Percentiles rank a stretch among this genome's conserved stretches.
Evolutionary conservation across 23 red algal species (phyloP).

Genomic region (Gracilaria gracilis): DNA sequence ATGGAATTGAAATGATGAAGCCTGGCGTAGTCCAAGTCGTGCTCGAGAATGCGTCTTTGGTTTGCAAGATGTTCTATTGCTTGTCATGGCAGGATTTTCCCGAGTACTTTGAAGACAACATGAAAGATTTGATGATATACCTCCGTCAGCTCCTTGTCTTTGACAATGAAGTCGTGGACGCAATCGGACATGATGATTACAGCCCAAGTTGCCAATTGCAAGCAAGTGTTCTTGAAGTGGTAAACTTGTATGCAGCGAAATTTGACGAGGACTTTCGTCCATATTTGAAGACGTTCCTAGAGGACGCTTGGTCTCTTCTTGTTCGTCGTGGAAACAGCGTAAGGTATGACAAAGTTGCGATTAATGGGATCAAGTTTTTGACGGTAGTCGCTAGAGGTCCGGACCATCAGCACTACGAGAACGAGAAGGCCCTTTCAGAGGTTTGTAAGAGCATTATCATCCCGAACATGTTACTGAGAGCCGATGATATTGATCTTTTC

Average conservation of each 20-base stretch:
- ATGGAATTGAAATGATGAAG: conserved; percentile 51
- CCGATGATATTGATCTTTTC: conserved; percentile 94
- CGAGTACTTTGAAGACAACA: conserved; percentile 94
- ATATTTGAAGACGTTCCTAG: conserved; percentile 74
- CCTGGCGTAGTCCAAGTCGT: conserved; percentile 35
- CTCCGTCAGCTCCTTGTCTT: conserved; percentile 73
- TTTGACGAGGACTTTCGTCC: conserved; percentile 99
- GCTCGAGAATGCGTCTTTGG: conserved; percentile 49
- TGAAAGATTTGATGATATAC: conserved; percentile 80
- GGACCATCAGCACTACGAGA: conserved; percentile 77
- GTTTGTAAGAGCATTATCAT: conserved; percentile 92
- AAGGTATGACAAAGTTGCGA: conserved; percentile 86
- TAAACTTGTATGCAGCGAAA: conserved; percentile 82
- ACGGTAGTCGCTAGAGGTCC: conserved; percentile 76
- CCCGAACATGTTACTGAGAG: conserved; percentile 93
- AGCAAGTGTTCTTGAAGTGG: conserved; percentile 74
- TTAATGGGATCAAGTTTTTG: conserved; percentile 91
- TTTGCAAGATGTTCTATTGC: conserved; percentile 87
- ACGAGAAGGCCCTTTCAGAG: conserved; percentile 54
- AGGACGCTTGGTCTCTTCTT: conserved; percentile 82
- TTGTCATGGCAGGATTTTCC: conserved; percentile 96
- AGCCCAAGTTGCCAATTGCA: conserved; percentile 73
- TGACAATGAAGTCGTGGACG: conserved; percentile 56
- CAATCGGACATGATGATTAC: conserved; percentile 50
- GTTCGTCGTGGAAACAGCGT: conserved; percentile 68